Evolutionary conservation across 371 early-diverging fungal genomes (phyloP).

Genomic region (Mortierella sp.): DNA sequence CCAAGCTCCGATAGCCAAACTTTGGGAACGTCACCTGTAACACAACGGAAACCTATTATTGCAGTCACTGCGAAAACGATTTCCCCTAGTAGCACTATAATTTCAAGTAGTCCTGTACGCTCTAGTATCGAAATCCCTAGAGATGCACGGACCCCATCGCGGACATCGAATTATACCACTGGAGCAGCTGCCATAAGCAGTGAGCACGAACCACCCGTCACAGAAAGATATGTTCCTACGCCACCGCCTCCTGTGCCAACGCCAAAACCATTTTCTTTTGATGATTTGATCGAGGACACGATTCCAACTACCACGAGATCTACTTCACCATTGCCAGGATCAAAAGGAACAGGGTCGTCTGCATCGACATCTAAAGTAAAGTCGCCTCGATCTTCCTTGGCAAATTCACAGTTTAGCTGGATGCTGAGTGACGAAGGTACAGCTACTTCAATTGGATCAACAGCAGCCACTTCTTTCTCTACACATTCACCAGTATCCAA

Average conservation of each 20-base stretch:
- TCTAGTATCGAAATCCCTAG: slow-evolving; percentile 9
- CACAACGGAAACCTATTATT: slow-evolving; percentile 16
- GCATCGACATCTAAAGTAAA: slow-evolving; percentile 23
- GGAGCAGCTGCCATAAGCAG: not conserved
- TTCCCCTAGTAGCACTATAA: not conserved
- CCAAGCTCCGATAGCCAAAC: not conserved
- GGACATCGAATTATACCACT: slow-evolving; percentile 17
- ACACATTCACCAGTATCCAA: slow-evolving; percentile 10
- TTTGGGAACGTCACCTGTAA: not conserved
- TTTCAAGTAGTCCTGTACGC: slow-evolving; percentile 11
- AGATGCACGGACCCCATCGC: slow-evolving; percentile 16
- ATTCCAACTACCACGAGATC: not conserved
- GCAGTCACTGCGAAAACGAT: not conserved
- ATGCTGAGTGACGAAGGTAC: slow-evolving; percentile 35
- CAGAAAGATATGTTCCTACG: slow-evolving; percentile 20
- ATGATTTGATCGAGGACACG: slow-evolving; percentile 44
- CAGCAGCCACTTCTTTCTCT: not conserved
- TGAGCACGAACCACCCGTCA: slow-evolving; percentile 8
- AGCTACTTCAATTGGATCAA: not conserved
- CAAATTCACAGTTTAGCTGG: slow-evolving; percentile 53
- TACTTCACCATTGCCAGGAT: slow-evolving; percentile 1
- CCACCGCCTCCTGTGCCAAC: slow-evolving; percentile 13
- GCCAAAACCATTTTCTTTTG: slow-evolving; percentile 53
- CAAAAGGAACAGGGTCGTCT: slow-evolving; percentile 7
- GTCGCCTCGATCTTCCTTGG: slow-evolving; percentile 49